A percentile compares a stretch with the other conserved stretches of the same genome.
Conservation (phyloP, 257 asterid species). For the Solanum microdontum region DNA sequence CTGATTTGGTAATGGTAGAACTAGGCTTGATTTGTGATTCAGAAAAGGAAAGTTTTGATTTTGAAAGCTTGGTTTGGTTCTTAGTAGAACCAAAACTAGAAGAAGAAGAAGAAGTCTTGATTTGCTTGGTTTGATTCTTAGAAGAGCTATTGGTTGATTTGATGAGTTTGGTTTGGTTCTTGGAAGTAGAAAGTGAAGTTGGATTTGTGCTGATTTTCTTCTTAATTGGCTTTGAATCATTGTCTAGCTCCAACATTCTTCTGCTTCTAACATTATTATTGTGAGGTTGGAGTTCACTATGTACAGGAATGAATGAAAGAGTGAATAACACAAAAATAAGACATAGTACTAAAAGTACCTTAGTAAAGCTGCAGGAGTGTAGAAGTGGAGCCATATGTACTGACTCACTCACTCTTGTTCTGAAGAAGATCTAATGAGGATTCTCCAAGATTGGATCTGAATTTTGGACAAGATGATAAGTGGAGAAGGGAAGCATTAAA, state of each 20-base stretch:
- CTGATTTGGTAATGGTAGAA: neutral
- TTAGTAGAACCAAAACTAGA: constrained; percentile 3
- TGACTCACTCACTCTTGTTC: neutral
- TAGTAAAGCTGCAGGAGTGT: constrained; percentile 10
- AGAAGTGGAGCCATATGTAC: constrained; percentile 52
- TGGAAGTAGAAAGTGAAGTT: constrained; percentile 3
- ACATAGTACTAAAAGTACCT: constrained; percentile 32
- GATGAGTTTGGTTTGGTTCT: constrained; percentile 26
- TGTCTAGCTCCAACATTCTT: constrained; percentile 17
- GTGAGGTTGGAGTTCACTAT: constrained; percentile 2
- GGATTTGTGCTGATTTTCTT: constrained; percentile 27
- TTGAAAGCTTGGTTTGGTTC: constrained; percentile 20
- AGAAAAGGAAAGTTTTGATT: constrained; percentile 19
- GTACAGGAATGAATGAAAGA: constrained; percentile 31
- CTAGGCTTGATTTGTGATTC: constrained; percentile 5
- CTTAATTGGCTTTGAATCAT: constrained; percentile 9
- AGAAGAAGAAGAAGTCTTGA: neutral
- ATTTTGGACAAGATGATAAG: neutral
- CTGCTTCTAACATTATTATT: constrained; percentile 4
- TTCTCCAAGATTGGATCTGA: neutral
- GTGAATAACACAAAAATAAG: constrained; percentile 28
- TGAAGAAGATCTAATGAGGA: neutral
- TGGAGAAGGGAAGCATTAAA: neutral
- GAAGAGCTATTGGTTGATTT: constrained; percentile 8
- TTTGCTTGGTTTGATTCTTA: constrained; percentile 43